Evolutionary conservation across 805 yeast genomes (phyloP), one percentile per base, ranked within the genome.

Genomic region (Candida rishiriensis): DNA sequence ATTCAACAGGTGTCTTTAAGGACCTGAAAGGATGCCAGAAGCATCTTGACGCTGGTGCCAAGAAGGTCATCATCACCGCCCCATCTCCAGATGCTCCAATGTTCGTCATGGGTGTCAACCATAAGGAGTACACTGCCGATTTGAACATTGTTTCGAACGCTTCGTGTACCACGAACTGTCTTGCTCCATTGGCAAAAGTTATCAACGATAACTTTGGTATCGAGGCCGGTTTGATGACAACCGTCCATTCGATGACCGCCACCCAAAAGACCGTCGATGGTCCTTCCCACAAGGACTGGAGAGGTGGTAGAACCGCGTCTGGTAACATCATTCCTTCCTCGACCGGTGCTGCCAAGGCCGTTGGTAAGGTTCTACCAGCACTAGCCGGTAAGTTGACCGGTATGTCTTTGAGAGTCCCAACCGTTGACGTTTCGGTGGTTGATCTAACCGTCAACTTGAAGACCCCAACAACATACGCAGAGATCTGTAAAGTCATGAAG

Each of bases 271-370:
- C 95, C 52, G 96, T 88, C 55, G 96, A 88, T 70, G 96, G 96
- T 74, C 95, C 96, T 62, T 87, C 96, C 69, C 88, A 83, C 81
- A 88, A 88, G 81, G 96, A 88, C 79, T 88, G 96, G 96, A 85
- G 96, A 82, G 96, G 96, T 70, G 96, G 96, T 71, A 85, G 96
- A 78, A 85, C 96, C 60, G 96, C 96, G 66, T 84, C 91, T 52
- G 95, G 90, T 67, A 88, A 88, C 85, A 86, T 88, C 70, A 88
- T 88, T 59, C 96, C 96, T 65, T 87, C 95, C 34, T 85, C 96
- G 53, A 88, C 96, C 53, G 96, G 96, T 82, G 96, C 96, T 63
- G 96, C 96, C 65, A 88, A 88, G 83, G 96, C 96, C 56, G 96
- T 88, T 61, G 96, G 96, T 70, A 87, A 87, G 81, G 96, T 88